These are phyloP conservation scores for Lactarius akahatsu DNA, from an alignment of 768 basidiomycete genomes.

Conservation along the genomic window DNA sequence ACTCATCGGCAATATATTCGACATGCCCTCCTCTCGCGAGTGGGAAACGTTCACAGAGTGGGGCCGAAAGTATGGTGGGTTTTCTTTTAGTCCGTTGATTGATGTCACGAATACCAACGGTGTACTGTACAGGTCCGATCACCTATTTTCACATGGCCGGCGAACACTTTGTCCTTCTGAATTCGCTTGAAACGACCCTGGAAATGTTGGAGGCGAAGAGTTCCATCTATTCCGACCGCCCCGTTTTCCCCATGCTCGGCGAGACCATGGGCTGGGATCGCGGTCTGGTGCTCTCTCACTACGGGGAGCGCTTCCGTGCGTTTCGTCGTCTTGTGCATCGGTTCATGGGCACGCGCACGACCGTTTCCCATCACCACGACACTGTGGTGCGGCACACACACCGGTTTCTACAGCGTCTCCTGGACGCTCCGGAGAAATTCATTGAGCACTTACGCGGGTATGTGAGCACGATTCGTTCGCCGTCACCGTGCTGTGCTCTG, in stretches of 20 bases:
- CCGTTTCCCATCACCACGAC: constrained; percentile 1
- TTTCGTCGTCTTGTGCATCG: constrained; percentile 10
- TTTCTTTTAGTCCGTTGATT: neutral
- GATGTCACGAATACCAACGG: neutral
- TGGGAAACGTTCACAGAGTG: constrained; percentile 32
- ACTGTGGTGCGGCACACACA: constrained; percentile 18
- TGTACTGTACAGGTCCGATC: constrained; percentile 8
- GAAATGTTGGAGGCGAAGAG: constrained; percentile 30
- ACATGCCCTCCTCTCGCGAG: constrained; percentile 27
- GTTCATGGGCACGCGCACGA: constrained; percentile 15
- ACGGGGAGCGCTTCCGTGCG: constrained; percentile 10
- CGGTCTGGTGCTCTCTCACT: constrained; percentile 13
- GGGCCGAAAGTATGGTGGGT: constrained; percentile 31
- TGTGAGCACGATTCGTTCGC: neutral
- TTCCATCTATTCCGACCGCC: constrained; percentile 26
- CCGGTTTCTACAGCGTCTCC: constrained; percentile 1
- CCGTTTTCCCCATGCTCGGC: constrained; percentile 15
- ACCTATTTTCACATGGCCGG: neutral
- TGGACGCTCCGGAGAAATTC: constrained; percentile 15
- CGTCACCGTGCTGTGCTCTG: too few relatives aligned
- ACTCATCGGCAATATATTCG: constrained; percentile 31
- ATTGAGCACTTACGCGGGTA: constrained; percentile 17
- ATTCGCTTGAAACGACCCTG: constrained; percentile 15
- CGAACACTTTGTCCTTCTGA: constrained; percentile 4
- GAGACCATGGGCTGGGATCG: constrained; percentile 10